These are phyloP conservation scores for Posidonia australis DNA, from an alignment of 106 monocot species.

Conservation along the genomic window DNA sequence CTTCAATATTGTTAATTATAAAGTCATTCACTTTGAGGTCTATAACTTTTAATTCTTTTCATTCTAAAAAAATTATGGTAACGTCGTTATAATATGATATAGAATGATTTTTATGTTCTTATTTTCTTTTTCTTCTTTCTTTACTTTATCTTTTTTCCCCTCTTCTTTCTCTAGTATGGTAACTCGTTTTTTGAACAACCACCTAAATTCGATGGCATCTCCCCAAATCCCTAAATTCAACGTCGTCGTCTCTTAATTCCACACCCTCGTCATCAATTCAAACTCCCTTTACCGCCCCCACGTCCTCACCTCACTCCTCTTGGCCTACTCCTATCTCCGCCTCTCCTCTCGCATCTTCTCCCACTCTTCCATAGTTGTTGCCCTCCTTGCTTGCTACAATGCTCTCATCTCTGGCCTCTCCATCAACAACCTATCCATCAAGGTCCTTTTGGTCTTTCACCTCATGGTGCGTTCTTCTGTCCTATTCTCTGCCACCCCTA, in stretches of 20 bases:
- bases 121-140: background rate
- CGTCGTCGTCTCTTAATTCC: constrained; percentile 1
- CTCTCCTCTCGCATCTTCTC: constrained; percentile 9
- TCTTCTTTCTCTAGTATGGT: background rate
- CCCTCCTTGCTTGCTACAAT: constrained; percentile 34
- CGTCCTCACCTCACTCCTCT: too few species aligned
- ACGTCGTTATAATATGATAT: background rate
- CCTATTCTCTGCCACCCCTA: constrained; percentile 38
- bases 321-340: constrained; percentile 16
- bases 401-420: constrained; percentile 34
- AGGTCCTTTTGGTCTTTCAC: constrained; percentile 32
- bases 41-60: too few species aligned
- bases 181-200: too few species aligned
- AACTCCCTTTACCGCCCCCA: too few species aligned
- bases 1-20: too few species aligned
- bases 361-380: constrained; percentile 4
- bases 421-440: constrained; percentile 10
- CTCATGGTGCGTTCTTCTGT: constrained; percentile 22
- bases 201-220: constrained; percentile 33
- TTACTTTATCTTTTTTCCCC: background rate
- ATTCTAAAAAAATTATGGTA: too few species aligned
- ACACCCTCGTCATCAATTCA: too few species aligned
- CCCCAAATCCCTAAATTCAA: constrained; percentile 35
- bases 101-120: background rate
- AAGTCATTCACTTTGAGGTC: too few species aligned